Conservation (phyloP, 805 yeast genomes). For the Clavispora fructus region DNA sequence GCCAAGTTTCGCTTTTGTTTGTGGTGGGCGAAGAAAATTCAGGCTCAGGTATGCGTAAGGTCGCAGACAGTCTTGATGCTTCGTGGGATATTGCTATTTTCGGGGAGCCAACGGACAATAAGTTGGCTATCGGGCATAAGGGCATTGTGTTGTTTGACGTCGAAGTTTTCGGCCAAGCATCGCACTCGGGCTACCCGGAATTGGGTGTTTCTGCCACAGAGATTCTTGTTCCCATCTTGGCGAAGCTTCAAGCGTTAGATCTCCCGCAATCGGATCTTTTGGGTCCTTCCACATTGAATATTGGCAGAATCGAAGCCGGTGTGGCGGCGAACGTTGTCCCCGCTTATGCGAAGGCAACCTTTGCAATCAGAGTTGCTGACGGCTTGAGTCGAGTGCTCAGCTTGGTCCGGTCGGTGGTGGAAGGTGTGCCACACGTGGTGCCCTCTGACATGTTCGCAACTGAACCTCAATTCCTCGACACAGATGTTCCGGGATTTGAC, state of each 20-base stretch:
- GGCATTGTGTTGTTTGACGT: slow-evolving; percentile 45
- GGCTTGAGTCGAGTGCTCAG: slow-evolving; percentile 34
- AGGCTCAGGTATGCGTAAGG: slow-evolving; percentile 57
- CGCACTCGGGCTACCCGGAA: slow-evolving; percentile 69
- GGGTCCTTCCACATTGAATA: slow-evolving; percentile 59
- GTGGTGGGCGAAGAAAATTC: slow-evolving; percentile 72
- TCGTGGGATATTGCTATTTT: slow-evolving; percentile 59
- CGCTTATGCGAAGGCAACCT: slow-evolving; percentile 46
- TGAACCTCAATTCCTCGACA: slow-evolving; percentile 45
- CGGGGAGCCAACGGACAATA: slow-evolving; percentile 73
- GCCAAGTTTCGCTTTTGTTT: slow-evolving; percentile 53
- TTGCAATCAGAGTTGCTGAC: slow-evolving; percentile 51
- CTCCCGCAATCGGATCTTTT: slow-evolving; percentile 49
- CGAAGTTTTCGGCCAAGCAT: slow-evolving; percentile 48
- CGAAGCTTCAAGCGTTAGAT: slow-evolving; percentile 36
- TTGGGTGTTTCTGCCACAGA: slow-evolving; percentile 60
- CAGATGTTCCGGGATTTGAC: slow-evolving; percentile 63
- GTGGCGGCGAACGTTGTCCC: slow-evolving; percentile 66
- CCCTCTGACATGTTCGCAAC: slow-evolving; percentile 13
- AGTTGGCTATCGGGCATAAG: slow-evolving; percentile 66
- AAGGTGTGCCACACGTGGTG: slow-evolving; percentile 19
- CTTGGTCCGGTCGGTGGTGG: slow-evolving; percentile 31
- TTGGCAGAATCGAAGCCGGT: slow-evolving; percentile 56
- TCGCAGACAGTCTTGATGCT: slow-evolving; percentile 34
- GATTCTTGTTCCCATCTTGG: slow-evolving; percentile 46